Evolutionary conservation across 306 rosid genomes (phyloP).

Genomic region (Glycine tomentella): DNA sequence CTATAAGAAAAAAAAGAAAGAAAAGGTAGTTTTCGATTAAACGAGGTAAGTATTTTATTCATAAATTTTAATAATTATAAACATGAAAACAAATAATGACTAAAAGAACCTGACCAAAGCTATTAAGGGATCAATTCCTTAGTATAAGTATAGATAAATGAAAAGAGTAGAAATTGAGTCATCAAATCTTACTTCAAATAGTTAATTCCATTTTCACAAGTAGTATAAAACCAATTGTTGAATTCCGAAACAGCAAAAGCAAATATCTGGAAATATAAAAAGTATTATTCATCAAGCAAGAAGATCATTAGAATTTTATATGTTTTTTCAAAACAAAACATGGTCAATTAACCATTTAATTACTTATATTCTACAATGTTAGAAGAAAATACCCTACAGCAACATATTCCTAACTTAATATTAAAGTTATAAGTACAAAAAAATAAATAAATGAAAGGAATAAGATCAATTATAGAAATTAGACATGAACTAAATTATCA

Average conservation of each 20-base stretch:
- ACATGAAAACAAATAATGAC: not conserved
- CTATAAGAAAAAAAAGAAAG: not conserved
- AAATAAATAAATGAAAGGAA: no score
- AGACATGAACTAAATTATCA: no score
- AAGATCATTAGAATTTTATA: no score
- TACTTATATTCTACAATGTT: no score
- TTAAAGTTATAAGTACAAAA: no score
- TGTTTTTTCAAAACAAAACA: no score
- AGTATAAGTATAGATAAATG: not conserved
- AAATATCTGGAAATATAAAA: conserved; percentile 65
- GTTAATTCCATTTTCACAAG: conserved; percentile 61
- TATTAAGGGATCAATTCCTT: not conserved
- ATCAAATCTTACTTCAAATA: conserved; percentile 65
- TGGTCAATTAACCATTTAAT: no score
- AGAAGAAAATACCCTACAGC: no score
- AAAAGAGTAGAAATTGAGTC: not conserved
- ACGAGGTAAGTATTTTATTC: not conserved
- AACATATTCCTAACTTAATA: no score
- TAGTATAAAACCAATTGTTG: conserved; percentile 58
- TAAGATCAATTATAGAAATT: no score
- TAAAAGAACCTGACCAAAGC: not conserved
- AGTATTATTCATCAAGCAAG: no score
- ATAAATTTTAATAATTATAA: not conserved
- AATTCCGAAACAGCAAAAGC: conserved; percentile 59
- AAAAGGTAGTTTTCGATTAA: not conserved